These are phyloP conservation scores for Silene latifolia DNA, from an alignment of 148 eudicot genomes.

Conservation along the genomic window DNA sequence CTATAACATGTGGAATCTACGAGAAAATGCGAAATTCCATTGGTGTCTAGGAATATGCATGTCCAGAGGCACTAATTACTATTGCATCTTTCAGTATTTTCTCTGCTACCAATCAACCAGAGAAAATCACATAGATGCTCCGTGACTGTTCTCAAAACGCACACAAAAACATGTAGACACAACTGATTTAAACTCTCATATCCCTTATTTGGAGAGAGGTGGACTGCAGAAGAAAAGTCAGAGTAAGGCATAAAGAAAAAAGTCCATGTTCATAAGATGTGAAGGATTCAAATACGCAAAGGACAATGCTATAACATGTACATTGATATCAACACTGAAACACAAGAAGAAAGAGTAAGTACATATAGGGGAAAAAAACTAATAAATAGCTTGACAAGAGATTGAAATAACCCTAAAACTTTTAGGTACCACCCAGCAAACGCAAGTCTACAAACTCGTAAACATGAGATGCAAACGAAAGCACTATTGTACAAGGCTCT, in stretches of 20 bases:
- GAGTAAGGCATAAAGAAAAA: not conserved
- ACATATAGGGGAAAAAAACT: too few relatives aligned
- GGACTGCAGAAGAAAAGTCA: not conserved
- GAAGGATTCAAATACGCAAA: too few relatives aligned
- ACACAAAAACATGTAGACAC: not conserved
- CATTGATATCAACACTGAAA: too few relatives aligned
- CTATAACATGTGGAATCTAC: conserved; percentile 3
- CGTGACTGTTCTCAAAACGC: not conserved
- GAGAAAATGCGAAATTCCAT: not conserved
- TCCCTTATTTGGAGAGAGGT: not conserved
- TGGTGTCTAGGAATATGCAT: not conserved
- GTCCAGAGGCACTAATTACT: conserved; percentile 9
- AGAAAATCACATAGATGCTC: conserved; percentile 4
- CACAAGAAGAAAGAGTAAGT: not conserved
- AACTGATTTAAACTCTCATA: not conserved
- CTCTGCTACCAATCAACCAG: conserved; percentile 1
- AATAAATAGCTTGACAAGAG: too few relatives aligned
- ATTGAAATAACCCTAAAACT: too few relatives aligned
- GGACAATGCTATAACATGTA: too few relatives aligned
- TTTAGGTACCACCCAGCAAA: too few relatives aligned
- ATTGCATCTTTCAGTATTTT: not conserved
- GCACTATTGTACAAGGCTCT: too few relatives aligned
- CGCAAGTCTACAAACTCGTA: too few relatives aligned
- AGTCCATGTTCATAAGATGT: too few relatives aligned
- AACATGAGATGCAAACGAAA: too few relatives aligned